These are phyloP conservation scores for Irpex rosettiformis DNA, from an alignment of 1,284 basidiomycete species.

Conservation along the genomic window DNA sequence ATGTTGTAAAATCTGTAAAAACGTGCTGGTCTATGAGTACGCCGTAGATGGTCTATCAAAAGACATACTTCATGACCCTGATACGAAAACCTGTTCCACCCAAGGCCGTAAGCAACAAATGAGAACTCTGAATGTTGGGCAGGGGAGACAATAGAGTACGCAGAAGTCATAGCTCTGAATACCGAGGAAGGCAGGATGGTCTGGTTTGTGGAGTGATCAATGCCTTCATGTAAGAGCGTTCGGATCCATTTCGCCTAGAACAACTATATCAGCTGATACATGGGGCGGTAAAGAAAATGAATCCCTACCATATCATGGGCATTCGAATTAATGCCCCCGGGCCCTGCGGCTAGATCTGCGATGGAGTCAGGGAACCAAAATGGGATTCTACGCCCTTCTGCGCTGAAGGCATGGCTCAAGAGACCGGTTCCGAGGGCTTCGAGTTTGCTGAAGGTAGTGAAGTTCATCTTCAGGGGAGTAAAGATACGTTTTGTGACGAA, in stretches of 20 bases:
- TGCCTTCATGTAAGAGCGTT: constrained; percentile 26
- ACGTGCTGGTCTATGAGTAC: neutral
- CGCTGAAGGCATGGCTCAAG: constrained; percentile 32
- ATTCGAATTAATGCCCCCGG: constrained; percentile 33
- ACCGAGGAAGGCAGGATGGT: constrained; percentile 24
- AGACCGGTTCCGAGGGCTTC: constrained; percentile 30
- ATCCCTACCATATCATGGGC: constrained; percentile 27
- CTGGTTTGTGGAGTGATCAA: constrained; percentile 22
- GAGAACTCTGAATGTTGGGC: neutral
- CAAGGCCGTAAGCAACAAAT: neutral
- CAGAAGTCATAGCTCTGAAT: constrained; percentile 25
- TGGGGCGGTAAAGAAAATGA: neutral
- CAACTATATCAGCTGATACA: neutral
- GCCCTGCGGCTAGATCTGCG: constrained; percentile 22
- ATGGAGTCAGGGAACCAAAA: constrained; percentile 25
- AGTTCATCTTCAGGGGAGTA: constrained; percentile 29
- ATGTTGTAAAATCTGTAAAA: neutral
- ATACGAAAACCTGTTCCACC: neutral
- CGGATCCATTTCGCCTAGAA: constrained; percentile 29
- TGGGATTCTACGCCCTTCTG: constrained; percentile 25
- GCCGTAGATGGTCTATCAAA: neutral
- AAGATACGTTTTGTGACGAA: constrained; percentile 31
- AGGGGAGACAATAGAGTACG: constrained; percentile 10
- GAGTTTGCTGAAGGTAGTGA: constrained; percentile 32
- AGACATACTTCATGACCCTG: neutral